Evolutionary conservation across 176 grass and related monocot genomes (phyloP), one percentile per base, ranked within the genome.

Genomic region (Oryza glumipatula): DNA sequence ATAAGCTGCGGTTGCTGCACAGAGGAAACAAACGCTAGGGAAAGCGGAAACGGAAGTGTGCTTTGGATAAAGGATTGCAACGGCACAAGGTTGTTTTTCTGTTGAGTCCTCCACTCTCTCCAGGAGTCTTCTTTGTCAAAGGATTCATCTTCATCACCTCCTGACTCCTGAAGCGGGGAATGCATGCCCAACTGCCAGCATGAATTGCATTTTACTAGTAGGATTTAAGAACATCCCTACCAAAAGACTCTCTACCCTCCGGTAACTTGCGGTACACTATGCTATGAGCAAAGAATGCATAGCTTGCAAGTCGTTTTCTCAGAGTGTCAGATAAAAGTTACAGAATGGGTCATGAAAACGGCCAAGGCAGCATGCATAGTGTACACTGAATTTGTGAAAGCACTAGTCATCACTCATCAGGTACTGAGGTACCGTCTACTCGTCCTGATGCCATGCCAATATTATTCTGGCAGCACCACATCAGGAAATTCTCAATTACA

Each of bases 161-260:
- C 39, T 41, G 39, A 41, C 39, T 41, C 38, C 48, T 61, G 81
- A 69, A 15, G 67, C 70, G 68, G 63, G 63, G 67, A 84, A 48
- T 9, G 69, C 24, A 33, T 79, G 68, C 52, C 68, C 81, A 74
- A 74, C 46, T 24, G 68, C 47, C 84, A 72, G 12, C 30, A 76
- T 15, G 17, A 51, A 64, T 11, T 28, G n/a, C 73, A 39, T 49
- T 11, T 49, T 11, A 32, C 30, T 2, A 32, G 30, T 32, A 12
- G 21, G 8, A 64, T n/a, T 48, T 11, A 12, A 22, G 13, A 64
- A 72, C 66, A 78, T 66, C 11, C 52, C 21, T 47, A 14, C 11
- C 68, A 65, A 56, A 58, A 58, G 54, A 58, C 19, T 58, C 4
- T 52, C 1, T 21, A n/a, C 6, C 72, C 16, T 56, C 32, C 19